Evolutionary conservation across 2,329 filamentous ascomycete genomes (phyloP).

Genomic region (Colletotrichum sp.): DNA sequence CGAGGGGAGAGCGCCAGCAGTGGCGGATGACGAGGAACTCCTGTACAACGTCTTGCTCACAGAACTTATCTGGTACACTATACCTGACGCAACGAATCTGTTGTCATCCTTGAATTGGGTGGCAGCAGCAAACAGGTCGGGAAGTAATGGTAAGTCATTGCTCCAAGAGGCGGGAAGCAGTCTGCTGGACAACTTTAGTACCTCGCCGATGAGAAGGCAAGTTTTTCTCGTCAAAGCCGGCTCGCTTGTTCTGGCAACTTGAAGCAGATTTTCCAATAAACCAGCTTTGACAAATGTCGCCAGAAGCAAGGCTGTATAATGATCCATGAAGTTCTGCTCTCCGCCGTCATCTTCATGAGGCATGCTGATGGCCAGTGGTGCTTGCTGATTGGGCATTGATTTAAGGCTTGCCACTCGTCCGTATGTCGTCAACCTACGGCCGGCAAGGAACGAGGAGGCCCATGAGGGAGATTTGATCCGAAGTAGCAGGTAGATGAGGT

Average conservation of each 20-base stretch:
- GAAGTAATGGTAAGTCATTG: slow-evolving; percentile 83
- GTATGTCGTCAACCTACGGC: slow-evolving; percentile 91
- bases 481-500: slow-evolving; percentile 79
- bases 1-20: slow-evolving; percentile 40
- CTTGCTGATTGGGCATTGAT: slow-evolving; percentile 52
- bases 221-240: slow-evolving; percentile 83
- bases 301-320: slow-evolving; percentile 89
- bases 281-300: slow-evolving; percentile 85
- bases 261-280: slow-evolving; percentile 65
- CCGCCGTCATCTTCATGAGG: slow-evolving; percentile 69
- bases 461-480: slow-evolving; percentile 93
- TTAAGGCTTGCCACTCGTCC: slow-evolving; percentile 90
- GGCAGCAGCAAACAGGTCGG: slow-evolving; percentile 81
- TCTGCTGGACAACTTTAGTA: slow-evolving; percentile 86
- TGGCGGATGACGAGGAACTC: slow-evolving; percentile 58
- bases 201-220: slow-evolving; percentile 87
- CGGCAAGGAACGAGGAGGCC: slow-evolving; percentile 95
- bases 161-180: slow-evolving; percentile 84
- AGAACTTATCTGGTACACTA: slow-evolving; percentile 97
- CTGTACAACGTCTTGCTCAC: slow-evolving; percentile 92
- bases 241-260: slow-evolving; percentile 71
- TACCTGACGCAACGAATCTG: slow-evolving; percentile 82
- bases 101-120: slow-evolving; percentile 73
- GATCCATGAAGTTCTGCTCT: slow-evolving; percentile 86
- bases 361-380: slow-evolving; percentile 33